Base-by-base conservation (phyloP, 192 early-diverging fungal genomes). In the Chytriomyces sp. region DNA sequence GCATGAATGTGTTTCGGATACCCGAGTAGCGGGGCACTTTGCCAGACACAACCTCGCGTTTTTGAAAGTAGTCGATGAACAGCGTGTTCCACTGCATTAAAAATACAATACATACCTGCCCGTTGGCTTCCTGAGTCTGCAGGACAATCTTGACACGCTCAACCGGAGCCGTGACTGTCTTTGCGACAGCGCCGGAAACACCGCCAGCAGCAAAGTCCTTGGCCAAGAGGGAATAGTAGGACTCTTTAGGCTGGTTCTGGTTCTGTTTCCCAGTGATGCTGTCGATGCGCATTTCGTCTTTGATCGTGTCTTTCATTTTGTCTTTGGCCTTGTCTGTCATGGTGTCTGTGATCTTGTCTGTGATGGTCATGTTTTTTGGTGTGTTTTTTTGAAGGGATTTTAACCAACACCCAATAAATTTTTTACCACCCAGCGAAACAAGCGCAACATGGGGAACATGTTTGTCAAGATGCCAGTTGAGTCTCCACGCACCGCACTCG, bases 151-250 rank as follows among this genome's bases (percentile, higher is more conserved):
- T 98, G 85, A 98, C 95, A 84, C 96, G 95, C 86, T 98, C 96
- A 79, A 98, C 94, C 69, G 96, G 96, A 69, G 97, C 97, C 75
- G 95, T 93, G 80, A 93, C 91, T 63, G 96, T 97, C 93, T 99
- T 99, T 89, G 97, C 94, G 86, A 99, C 93, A 81, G 96, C 94
- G 79, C 93, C 97, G 71, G 96, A 95, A 80, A 97, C 90, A 89
- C 97, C 97, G 84, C 96, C 97, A 86, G 91, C 89, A 68, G 91
- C 82, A 85, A 95, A 90, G 86, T 95, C 94, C 70, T 77, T 67
- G 11, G 74, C 64, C 63, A 79, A 64, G 45, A 64, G 64, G 44
- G 50, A 49, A 59, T 76, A 67, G 64, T 67, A 76, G 3, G 74
- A 73, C 18, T 73, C 71, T 61, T 73, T 73, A 35, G 35, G 35